Conservation (phyloP, 257 asterid genomes). For the Solanum verrucosum region DNA sequence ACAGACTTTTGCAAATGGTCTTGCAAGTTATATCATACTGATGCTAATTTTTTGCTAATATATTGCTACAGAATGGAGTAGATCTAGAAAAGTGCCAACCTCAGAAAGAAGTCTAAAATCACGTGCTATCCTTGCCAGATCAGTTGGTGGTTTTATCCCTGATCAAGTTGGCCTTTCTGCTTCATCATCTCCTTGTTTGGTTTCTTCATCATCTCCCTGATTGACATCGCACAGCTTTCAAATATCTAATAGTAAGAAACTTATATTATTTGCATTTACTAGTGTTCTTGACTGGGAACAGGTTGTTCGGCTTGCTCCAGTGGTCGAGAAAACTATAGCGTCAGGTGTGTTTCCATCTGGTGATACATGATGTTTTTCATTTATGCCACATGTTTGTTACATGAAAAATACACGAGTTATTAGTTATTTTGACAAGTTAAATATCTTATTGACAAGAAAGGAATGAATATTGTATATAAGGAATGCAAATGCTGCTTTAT, state of each 20-base stretch:
- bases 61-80: slow-evolving; percentile 39
- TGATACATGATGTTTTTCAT: not conserved
- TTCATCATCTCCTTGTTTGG: not conserved
- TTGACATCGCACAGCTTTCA: not conserved
- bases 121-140: slow-evolving; percentile 56
- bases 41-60: not conserved
- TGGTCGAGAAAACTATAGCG: slow-evolving; percentile 44
- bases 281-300: slow-evolving; percentile 18
- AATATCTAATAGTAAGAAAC: not conserved
- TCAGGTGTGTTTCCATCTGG: slow-evolving; percentile 35
- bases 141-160: slow-evolving; percentile 65
- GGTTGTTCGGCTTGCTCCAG: slow-evolving; percentile 48
- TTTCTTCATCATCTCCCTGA: not conserved
- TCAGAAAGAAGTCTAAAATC: slow-evolving; percentile 53
- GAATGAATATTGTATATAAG: not conserved
- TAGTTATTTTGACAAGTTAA: not conserved
- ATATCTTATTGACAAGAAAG: not conserved
- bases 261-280: not conserved
- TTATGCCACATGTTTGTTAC: not conserved
- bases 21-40: not conserved
- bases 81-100: slow-evolving; percentile 53
- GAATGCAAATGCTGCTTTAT: not conserved
- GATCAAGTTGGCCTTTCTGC: slow-evolving; percentile 47
- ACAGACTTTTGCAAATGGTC: not conserved
- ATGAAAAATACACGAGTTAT: not conserved